A percentile compares a stretch with the other conserved stretches of the same genome.
Evolutionary conservation across 805 yeast species (phyloP).

Genomic region (Yarrowia sp.): DNA sequence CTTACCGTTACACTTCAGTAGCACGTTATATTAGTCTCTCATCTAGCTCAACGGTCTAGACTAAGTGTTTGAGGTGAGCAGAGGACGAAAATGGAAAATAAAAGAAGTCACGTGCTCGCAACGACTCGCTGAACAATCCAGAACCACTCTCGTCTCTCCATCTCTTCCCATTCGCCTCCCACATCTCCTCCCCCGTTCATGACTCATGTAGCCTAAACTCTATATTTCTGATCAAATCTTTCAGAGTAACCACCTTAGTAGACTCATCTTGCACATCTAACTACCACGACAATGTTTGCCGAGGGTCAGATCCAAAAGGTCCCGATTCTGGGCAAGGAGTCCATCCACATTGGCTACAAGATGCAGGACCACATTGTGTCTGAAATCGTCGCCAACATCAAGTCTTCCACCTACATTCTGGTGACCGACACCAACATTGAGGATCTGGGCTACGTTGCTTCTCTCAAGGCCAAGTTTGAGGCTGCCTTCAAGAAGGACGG

Average conservation of each 20-base stretch:
- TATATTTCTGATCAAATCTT: background rate
- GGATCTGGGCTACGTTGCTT: constrained; percentile 50
- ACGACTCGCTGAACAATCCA: too few species aligned
- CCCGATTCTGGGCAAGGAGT: constrained; percentile 66
- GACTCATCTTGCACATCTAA: background rate
- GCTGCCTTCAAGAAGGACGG: constrained; percentile 43
- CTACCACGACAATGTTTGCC: constrained; percentile 23
- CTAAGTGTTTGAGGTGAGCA: too few species aligned
- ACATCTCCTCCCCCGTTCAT: too few species aligned
- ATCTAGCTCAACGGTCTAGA: too few species aligned
- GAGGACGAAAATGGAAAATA: too few species aligned
- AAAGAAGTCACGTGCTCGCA: too few species aligned
- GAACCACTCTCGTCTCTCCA: too few species aligned
- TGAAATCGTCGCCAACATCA: constrained; percentile 65
- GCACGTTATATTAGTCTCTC: too few species aligned
- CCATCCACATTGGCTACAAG: constrained; percentile 89
- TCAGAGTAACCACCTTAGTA: background rate
- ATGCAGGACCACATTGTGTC: constrained; percentile 75
- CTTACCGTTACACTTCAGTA: too few species aligned
- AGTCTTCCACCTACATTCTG: constrained; percentile 90
- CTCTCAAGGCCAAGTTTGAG: constrained; percentile 65
- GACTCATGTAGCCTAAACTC: too few species aligned
- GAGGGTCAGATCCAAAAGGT: constrained; percentile 36
- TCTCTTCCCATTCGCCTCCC: too few species aligned
- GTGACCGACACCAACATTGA: constrained; percentile 83